Evolutionary conservation across 2,329 filamentous ascomycete species (phyloP), one percentile per base, ranked within the genome.

Genomic region (Fusarium brachygibbosum): DNA sequence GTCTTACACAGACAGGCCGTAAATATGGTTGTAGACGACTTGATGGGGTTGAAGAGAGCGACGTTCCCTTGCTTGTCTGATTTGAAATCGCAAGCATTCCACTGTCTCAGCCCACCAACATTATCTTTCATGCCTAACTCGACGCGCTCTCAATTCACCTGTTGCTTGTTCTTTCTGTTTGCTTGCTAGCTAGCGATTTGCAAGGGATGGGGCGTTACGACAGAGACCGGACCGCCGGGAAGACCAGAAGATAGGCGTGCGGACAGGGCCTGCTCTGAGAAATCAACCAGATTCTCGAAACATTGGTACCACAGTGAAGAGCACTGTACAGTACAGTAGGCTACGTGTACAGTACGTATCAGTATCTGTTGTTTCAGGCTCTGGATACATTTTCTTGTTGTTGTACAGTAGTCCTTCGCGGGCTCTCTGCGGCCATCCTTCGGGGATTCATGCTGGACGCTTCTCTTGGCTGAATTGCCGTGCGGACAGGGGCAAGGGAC

Each of bases 161-260:
- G 6, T 21, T 25, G 6, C 14, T 42, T 23, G 40, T 42, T 42
- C 19, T 29, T 46, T 17, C 29, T 48, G 14, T 19, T 48, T 19
- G 19, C 44, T 32, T 32, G 17, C 23, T n/a, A 11, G 21, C 45
- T 34, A 48, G 32, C 23, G 23, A 38, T 38, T 50, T 29, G 28
- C 40, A 29, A 51, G 48, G 32, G 5, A 61, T 29, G 45, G 49
- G 65, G 49, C 44, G 53, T 67, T 55, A 48, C 49, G 66, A 66
- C 45, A 57, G 66, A 67, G 66, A 63, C 57, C 57, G 62, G 66
- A 63, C 66, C 46, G 56, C 41, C 46, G 66, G 66, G 51, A 40
- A 37, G 28, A 25, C 40, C 38, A 62, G 23, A 13, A 31, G 17
- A 52, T 21, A 23, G 56, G 35, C 50, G 42, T 50, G 42, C 45